Evolutionary conservation across 345 rosid species (phyloP), one percentile per base, ranked within the genome.

Genomic region (Rubroshorea leprosula): DNA sequence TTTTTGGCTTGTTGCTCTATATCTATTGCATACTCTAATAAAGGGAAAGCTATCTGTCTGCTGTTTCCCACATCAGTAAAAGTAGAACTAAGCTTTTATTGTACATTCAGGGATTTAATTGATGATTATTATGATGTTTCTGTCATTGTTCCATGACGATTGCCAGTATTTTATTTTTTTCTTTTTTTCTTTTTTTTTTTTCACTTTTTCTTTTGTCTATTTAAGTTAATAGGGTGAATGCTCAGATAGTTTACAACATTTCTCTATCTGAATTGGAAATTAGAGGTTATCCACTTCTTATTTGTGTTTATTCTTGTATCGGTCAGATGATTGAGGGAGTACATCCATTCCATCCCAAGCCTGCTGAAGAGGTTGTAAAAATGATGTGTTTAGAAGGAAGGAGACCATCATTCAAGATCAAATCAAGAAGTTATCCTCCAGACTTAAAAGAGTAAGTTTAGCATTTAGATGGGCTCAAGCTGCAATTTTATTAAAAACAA

Each of bases 291-390:
- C 29, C 21, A 16, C 56, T 27, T 45, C 8, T 38, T 44, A 21
- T 20, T 45, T 55, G 31, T 29, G 17, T 62, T n/a, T 49, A 20
- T 65, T 51, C 57, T 65, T 44, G 17, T 58, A 13, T 58, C 23
- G 41, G 62, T 62, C 70, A 93, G 99, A 83, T 89, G 87, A 75
- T 85, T 25, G 97, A 93, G 60, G 99, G 99, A 68, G 77, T 78
- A 13, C 72, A 67, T n/a, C 86, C 91, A 55, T 85, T 89, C 68
- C 78, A 85, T 71, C 86, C 89, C 29, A 89, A 71, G 71, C 48
- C 90, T 8, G 77, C 78, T 18, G 90, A 78, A 72, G 96, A 89
- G 69, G 86, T 74, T 22, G 69, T 79, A 44, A 83, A 65, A 61
- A 41, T 78, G 69, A 82, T 93, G 72, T 83, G 89, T 65, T 3